Evolutionary conservation across 352 stramenopile genomes (phyloP), one percentile per base, ranked within the genome.

Genomic region (Globisporangium heterothallicum): DNA sequence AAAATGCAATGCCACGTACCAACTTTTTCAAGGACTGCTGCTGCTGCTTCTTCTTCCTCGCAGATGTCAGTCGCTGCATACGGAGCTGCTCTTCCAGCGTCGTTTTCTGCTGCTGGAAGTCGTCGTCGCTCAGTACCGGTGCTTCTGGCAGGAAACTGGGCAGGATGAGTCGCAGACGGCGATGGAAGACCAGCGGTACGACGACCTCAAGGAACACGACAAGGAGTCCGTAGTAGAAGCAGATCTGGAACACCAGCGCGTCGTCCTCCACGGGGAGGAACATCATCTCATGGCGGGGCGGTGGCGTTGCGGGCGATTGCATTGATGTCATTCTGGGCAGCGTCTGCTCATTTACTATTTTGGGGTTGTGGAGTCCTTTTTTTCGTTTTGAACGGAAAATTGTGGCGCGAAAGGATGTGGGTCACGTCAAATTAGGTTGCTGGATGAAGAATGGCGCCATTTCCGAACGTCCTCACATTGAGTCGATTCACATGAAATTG

Each of bases 251-350:
- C 42, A 72, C 40, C 59, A 66, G 56, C 41, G 74, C 63, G 59
- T 79, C 72, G 40, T 81, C 74, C 5, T 81, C 63, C 50, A 79
- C 45, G n/a, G 68, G 63, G 56, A 84, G 42, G 27, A 83, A 56
- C 49, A 84, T 44, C 75, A 75, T 12, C 32, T 38, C 24, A 24
- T 29, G 18, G 29, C 45, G 30, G 10, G 30, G 24, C n/a, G 38
- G 5, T 44, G 38, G 1, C n/a, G n/a, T n/a, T n/a, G n/a, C n/a
- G n/a, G n/a, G n/a, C n/a, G n/a, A n/a, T n/a, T n/a, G n/a, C n/a
- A n/a, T n/a, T n/a, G n/a, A n/a, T n/a, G 32, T 8, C 32, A 4
- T 18, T 1, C 12, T 38, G 3, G 32, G 12, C 32, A 38, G 14
- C 32, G 32, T 38, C 8, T 4, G 32, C 32, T 38, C 12, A 10